phyloP scores from a whole-genome alignment of 345 rosid species.

The Excoecaria agallocha region DNA sequence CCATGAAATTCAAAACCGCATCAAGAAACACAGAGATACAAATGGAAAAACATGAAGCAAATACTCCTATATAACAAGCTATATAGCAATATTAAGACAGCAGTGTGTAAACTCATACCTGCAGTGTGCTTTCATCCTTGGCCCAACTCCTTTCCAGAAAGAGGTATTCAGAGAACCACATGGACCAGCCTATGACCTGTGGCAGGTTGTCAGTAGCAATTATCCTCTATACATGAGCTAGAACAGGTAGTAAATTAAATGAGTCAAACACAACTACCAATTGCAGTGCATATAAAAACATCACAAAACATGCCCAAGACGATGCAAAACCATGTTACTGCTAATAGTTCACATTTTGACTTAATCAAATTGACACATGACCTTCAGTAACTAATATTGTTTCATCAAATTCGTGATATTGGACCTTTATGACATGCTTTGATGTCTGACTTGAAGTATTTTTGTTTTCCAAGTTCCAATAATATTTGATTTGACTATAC shows the following conservation, averaged over 20 bases:
- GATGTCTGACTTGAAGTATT: not conserved
- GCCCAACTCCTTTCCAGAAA: slow-evolving; percentile 95
- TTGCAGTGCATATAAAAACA: not conserved
- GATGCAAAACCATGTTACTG: not conserved
- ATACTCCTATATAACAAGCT: not conserved
- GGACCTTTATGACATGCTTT: not conserved
- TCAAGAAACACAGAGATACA: too few relatives aligned
- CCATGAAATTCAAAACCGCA: too few relatives aligned
- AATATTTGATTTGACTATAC: not conserved
- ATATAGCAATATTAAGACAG: not conserved
- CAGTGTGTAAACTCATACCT: slow-evolving; percentile 34
- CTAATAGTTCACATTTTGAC: not conserved
- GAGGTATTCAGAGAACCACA: slow-evolving; percentile 99
- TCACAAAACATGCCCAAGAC: not conserved
- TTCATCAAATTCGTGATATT: not conserved
- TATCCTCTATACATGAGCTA: not conserved
- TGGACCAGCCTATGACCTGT: slow-evolving; percentile 99
- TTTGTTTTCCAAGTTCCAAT: not conserved
- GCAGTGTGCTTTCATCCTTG: slow-evolving; percentile 86
- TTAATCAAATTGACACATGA: not conserved
- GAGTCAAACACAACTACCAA: not conserved
- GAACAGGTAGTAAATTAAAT: not conserved
- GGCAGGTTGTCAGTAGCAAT: slow-evolving; percentile 11
- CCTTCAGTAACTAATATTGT: not conserved
- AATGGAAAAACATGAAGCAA: not conserved